phyloP scores from a whole-genome alignment of 768 basidiomycete genomes.

The Lanmaoa rubissima region DNA sequence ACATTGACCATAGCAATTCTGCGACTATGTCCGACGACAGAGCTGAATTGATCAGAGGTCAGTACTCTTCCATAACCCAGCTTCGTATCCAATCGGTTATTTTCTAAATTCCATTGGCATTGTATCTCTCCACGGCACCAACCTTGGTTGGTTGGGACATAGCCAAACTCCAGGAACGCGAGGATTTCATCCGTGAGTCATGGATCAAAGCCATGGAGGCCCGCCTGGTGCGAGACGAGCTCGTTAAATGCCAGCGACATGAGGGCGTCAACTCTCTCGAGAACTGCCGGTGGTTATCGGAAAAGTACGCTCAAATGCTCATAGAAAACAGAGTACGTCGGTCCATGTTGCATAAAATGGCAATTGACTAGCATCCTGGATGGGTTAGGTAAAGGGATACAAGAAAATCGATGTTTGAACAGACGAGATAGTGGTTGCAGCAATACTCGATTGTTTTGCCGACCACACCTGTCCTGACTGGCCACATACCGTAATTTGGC shows the following conservation, averaged over 20 bases:
- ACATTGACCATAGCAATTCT: background rate
- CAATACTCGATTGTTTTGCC: background rate
- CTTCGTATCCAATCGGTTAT: background rate
- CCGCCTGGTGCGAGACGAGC: conserved; percentile 82
- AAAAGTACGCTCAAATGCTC: conserved; percentile 79
- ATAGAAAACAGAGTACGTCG: conserved; percentile 71
- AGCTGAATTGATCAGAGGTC: conserved; percentile 35
- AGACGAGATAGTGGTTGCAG: background rate
- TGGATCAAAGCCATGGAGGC: conserved; percentile 96
- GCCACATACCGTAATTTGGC: background rate
- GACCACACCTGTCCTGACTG: background rate
- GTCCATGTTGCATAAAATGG: background rate
- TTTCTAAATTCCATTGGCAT: background rate
- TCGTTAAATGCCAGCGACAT: conserved; percentile 82
- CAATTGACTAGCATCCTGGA: conserved; percentile 1
- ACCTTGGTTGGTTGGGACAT: background rate
- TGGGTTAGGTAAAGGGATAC: conserved; percentile 77
- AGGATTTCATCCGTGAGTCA: conserved; percentile 79
- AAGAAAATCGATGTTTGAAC: conserved; percentile 64
- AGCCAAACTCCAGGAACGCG: conserved; percentile 70
- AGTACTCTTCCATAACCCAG: background rate
- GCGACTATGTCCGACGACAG: conserved; percentile 33
- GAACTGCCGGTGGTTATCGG: conserved; percentile 82
- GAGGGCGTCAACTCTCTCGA: conserved; percentile 94
- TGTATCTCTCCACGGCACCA: background rate